A percentile compares a stretch with the other conserved stretches of the same genome.
phyloP scores from a whole-genome alignment of 2,329 filamentous ascomycete genomes.

The Alternaria gaisen region DNA sequence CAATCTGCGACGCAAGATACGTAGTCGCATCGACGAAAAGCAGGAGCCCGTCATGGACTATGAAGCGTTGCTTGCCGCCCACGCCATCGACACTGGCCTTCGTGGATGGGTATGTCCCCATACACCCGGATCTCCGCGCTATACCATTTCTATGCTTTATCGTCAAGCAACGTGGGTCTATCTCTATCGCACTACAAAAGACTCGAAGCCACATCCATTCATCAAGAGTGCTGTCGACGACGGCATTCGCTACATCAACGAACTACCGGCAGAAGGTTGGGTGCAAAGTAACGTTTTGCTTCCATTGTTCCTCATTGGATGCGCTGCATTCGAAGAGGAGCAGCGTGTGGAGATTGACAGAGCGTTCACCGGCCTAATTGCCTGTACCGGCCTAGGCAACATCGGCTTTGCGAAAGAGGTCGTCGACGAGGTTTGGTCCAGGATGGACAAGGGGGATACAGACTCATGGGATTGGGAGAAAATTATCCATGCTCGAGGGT shows the following conservation, averaged over 20 bases:
- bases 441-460: background rate
- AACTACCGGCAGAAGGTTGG: conserved; percentile 63
- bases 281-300: conserved; percentile 68
- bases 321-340: conserved; percentile 64
- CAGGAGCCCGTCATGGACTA: conserved; percentile 77
- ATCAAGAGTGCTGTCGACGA: conserved; percentile 67
- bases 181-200: conserved; percentile 67
- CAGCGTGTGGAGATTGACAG: conserved; percentile 65
- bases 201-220: conserved; percentile 63
- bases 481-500: conserved; percentile 57
- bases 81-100: conserved; percentile 78
- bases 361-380: conserved; percentile 64
- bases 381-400: conserved; percentile 66
- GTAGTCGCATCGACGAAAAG: conserved; percentile 69
- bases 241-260: conserved; percentile 64
- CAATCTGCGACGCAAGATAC: conserved; percentile 76
- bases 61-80: conserved; percentile 73
- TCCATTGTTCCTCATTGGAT: conserved; percentile 69
- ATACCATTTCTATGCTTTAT: conserved; percentile 66
- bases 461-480: conserved; percentile 68
- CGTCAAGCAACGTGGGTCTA: conserved; percentile 71
- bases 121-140: conserved; percentile 61
- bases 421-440: conserved; percentile 63
- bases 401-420: conserved; percentile 65
- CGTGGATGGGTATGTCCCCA: conserved; percentile 75